phyloP scores from a whole-genome alignment of 441 rosid species.

The Mallotus japonicus region DNA sequence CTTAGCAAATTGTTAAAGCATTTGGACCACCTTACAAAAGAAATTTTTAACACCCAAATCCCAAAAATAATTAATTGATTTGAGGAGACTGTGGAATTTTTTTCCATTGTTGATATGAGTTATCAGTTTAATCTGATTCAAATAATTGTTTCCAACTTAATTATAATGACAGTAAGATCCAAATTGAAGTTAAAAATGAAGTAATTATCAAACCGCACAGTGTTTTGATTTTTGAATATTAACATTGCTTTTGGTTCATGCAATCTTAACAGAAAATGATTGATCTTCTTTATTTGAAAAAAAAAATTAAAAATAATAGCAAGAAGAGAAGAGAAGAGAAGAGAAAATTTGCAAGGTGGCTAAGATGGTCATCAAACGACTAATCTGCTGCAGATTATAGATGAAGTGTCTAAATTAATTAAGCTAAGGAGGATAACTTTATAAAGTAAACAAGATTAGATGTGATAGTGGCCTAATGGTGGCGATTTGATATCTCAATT shows the following conservation, averaged over 20 bases:
- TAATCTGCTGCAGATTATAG: constrained; percentile 11
- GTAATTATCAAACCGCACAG: too few relatives aligned
- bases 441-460: constrained; percentile 20
- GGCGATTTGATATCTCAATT: constrained; percentile 19
- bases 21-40: too few relatives aligned
- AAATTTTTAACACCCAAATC: too few relatives aligned
- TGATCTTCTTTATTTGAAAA: neutral
- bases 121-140: too few relatives aligned
- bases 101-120: too few relatives aligned
- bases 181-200: too few relatives aligned
- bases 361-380: constrained; percentile 6
- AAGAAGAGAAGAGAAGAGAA: neutral
- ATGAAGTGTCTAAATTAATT: constrained; percentile 29
- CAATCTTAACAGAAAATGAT: constrained; percentile 3
- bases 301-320: neutral
- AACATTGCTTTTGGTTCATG: constrained; percentile 3
- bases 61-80: too few relatives aligned
- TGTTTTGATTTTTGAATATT: neutral
- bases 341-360: neutral
- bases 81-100: too few relatives aligned
- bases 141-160: too few relatives aligned
- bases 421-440: constrained; percentile 18
- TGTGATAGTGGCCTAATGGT: constrained; percentile 20
- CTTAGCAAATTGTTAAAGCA: too few relatives aligned
- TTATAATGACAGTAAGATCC: too few relatives aligned